Evolutionary conservation across 2,329 filamentous ascomycete species (phyloP).

Genomic region (Harringtonia aguacate): DNA sequence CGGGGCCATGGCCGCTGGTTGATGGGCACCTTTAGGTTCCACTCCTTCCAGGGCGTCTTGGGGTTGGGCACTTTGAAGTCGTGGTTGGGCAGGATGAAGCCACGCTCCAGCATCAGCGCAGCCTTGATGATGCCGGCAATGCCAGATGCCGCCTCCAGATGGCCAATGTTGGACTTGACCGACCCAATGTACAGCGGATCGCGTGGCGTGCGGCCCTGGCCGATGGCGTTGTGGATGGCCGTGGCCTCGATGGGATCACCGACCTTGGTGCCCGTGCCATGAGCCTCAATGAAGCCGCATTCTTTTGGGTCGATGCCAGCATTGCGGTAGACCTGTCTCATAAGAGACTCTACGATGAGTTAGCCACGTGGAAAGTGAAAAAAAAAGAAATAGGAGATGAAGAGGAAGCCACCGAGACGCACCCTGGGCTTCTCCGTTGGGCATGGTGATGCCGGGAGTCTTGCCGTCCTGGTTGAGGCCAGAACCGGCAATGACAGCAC

Average conservation of each 20-base stretch:
- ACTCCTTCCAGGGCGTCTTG: slow-evolving; percentile 36
- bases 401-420: not conserved
- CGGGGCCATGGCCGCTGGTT: slow-evolving; percentile 33
- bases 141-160: too few relatives aligned
- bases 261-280: slow-evolving; percentile 43
- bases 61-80: slow-evolving; percentile 36
- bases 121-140: too few relatives aligned
- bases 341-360: slow-evolving; percentile 17
- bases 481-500: slow-evolving; percentile 37
- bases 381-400: not conserved
- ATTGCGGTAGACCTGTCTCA: slow-evolving; percentile 29
- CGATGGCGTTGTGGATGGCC: too few relatives aligned
- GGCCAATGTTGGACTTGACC: too few relatives aligned
- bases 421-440: slow-evolving; percentile 33
- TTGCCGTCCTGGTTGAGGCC: slow-evolving; percentile 46
- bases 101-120: too few relatives aligned
- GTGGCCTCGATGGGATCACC: slow-evolving; percentile 44
- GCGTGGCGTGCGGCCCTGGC: too few relatives aligned
- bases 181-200: too few relatives aligned
- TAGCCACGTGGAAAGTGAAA: not conserved
- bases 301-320: slow-evolving; percentile 24
- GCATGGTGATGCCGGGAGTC: slow-evolving; percentile 43
- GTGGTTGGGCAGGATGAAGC: too few relatives aligned
- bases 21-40: slow-evolving; percentile 36
- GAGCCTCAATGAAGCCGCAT: slow-evolving; percentile 37